Conservation (phyloP, 495 filamentous ascomycete genomes). For the Xylaria grammica region DNA sequence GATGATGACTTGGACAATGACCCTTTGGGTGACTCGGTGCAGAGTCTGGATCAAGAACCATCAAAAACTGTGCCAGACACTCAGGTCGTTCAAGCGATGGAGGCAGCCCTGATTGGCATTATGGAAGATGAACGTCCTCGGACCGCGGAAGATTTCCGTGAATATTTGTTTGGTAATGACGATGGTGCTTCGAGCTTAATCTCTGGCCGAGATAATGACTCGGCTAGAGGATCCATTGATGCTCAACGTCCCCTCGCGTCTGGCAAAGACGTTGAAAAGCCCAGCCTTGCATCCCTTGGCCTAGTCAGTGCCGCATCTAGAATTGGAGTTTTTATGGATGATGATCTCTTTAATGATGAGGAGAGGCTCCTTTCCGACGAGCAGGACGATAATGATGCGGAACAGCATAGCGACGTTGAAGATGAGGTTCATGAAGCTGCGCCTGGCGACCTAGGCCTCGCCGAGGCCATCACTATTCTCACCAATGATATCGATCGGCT, state of each 20-base stretch:
- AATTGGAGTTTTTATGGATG: constrained; percentile 87
- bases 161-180: constrained; percentile 59
- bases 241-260: constrained; percentile 35
- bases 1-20: constrained; percentile 61
- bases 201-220: constrained; percentile 50
- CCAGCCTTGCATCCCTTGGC: constrained; percentile 88
- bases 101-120: constrained; percentile 92
- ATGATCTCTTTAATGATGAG: constrained; percentile 92
- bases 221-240: constrained; percentile 63
- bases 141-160: constrained; percentile 65
- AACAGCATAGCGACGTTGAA: constrained; percentile 64
- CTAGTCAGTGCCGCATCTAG: constrained; percentile 80
- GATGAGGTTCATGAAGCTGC: constrained; percentile 94
- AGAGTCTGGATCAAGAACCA: constrained; percentile 57
- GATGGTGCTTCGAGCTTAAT: constrained; percentile 56
- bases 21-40: constrained; percentile 55
- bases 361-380: constrained; percentile 87
- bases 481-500: constrained; percentile 90
- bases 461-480: constrained; percentile 86
- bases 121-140: constrained; percentile 72
- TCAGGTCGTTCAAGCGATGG: constrained; percentile 86
- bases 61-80: constrained; percentile 52
- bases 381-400: constrained; percentile 71
- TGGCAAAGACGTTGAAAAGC: constrained; percentile 66
- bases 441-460: constrained; percentile 91